phyloP scores from a whole-genome alignment of 768 basidiomycete species.

The Pilatotrama ljubarskyi region DNA sequence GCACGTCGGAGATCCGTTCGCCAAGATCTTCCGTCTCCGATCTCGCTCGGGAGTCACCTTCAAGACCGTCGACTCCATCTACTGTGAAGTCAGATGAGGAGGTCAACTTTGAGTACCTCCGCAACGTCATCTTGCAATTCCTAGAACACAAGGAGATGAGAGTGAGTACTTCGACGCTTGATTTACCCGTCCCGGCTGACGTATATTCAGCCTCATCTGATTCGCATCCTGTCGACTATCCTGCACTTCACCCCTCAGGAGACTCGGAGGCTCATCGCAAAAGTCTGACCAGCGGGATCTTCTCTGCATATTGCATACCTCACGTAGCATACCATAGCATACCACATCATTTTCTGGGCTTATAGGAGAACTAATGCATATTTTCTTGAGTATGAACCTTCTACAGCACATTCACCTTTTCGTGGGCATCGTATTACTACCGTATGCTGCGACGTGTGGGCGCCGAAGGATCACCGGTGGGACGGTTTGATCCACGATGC shows the following conservation, averaged over 20 bases:
- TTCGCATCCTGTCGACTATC: conserved; percentile 89
- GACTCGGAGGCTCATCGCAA: conserved; percentile 83
- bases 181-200: conserved; percentile 14
- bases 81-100: conserved; percentile 73
- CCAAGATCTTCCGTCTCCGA: conserved; percentile 45
- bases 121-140: conserved; percentile 97
- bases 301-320: not conserved
- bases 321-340: conserved; percentile 1
- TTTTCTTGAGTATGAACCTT: no score
- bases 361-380: not conserved
- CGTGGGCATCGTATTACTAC: no score
- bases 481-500: no score
- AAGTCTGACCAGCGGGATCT: conserved; percentile 49
- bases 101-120: conserved; percentile 91
- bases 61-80: conserved; percentile 34
- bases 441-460: no score
- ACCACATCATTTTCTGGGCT: not conserved
- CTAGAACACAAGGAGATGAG: conserved; percentile 98
- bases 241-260: conserved; percentile 95
- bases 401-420: no score
- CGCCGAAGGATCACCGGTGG: no score
- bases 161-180: conserved; percentile 47
- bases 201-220: conserved; percentile 70
- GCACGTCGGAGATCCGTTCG: conserved; percentile 34
- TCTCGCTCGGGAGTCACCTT: conserved; percentile 33